phyloP scores from a whole-genome alignment of 2,329 filamentous ascomycete species.

The Curvularia eragrostidis region DNA sequence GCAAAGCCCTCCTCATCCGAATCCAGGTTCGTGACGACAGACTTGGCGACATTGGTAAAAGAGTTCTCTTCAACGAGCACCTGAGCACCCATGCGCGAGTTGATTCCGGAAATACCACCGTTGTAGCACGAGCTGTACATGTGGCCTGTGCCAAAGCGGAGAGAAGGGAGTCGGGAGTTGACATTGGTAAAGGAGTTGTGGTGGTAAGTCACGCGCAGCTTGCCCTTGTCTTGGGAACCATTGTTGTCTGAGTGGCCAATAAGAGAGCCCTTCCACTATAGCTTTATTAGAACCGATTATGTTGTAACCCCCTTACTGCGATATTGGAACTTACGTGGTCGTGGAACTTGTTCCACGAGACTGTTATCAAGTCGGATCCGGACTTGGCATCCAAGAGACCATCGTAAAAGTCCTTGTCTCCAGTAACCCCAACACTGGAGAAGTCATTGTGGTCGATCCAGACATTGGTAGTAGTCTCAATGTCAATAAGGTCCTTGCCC shows the following conservation, averaged over 20 bases:
- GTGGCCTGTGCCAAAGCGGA: conserved; percentile 72
- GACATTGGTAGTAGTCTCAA: conserved; percentile 62
- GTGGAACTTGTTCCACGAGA: conserved; percentile 61
- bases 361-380: conserved; percentile 66
- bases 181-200: conserved; percentile 71
- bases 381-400: conserved; percentile 66
- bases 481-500: conserved; percentile 66
- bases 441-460: conserved; percentile 73
- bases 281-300: conserved; percentile 12
- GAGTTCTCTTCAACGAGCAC: conserved; percentile 56
- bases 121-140: conserved; percentile 60
- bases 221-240: conserved; percentile 60
- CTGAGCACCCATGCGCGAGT: conserved; percentile 54
- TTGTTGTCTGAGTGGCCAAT: conserved; percentile 53
- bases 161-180: conserved; percentile 67
- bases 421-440: conserved; percentile 57
- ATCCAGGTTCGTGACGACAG: conserved; percentile 65
- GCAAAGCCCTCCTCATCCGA: conserved; percentile 60
- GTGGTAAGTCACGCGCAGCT: conserved; percentile 69
- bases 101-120: conserved; percentile 49
- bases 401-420: conserved; percentile 43
- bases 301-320: background rate
- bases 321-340: conserved; percentile 55
- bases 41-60: conserved; percentile 64
- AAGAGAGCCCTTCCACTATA: conserved; percentile 64